phyloP scores from a whole-genome alignment of 2,329 filamentous ascomycete species.

The Aspergillus spinulosporus region DNA sequence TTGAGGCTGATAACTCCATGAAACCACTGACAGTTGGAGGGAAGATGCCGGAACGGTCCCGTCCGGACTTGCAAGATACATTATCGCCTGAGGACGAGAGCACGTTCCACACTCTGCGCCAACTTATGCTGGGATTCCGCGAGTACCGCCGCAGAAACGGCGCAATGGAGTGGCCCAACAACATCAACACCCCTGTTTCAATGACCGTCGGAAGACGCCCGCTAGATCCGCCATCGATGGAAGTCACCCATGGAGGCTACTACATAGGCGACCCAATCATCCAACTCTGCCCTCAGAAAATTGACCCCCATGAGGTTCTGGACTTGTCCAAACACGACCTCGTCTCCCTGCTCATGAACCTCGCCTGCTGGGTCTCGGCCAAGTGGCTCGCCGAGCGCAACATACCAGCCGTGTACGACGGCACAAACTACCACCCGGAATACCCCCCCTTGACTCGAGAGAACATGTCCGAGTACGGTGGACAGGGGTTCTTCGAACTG shows the following conservation, averaged over 20 bases:
- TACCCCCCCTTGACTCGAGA: slow-evolving; percentile 40
- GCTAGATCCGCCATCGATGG: slow-evolving; percentile 29
- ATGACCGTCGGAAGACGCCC: slow-evolving; percentile 27
- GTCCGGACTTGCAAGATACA: slow-evolving; percentile 27
- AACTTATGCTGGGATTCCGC: slow-evolving; percentile 43
- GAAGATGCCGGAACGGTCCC: slow-evolving; percentile 21
- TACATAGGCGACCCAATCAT: slow-evolving; percentile 47
- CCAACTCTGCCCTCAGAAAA: slow-evolving; percentile 28
- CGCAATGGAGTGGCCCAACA: slow-evolving; percentile 36
- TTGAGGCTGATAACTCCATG: slow-evolving; percentile 19
- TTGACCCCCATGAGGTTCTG: slow-evolving; percentile 39
- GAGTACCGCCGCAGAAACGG: slow-evolving; percentile 41
- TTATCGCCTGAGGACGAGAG: slow-evolving; percentile 37
- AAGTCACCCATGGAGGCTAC: slow-evolving; percentile 34
- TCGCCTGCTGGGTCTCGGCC: slow-evolving; percentile 47
- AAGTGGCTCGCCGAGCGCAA: slow-evolving; percentile 40
- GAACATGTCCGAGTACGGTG: slow-evolving; percentile 45
- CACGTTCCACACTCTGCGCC: slow-evolving; percentile 36
- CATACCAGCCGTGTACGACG: slow-evolving; percentile 39
- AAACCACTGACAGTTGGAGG: slow-evolving; percentile 35
- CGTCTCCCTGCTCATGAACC: slow-evolving; percentile 55
- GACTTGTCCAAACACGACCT: slow-evolving; percentile 43
- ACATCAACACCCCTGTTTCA: slow-evolving; percentile 23
- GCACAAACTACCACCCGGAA: slow-evolving; percentile 42
- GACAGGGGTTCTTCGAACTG: slow-evolving; percentile 39